Evolutionary conservation across 495 filamentous ascomycete species (phyloP).

Genomic region (Hyaloscypha hepaticicola): DNA sequence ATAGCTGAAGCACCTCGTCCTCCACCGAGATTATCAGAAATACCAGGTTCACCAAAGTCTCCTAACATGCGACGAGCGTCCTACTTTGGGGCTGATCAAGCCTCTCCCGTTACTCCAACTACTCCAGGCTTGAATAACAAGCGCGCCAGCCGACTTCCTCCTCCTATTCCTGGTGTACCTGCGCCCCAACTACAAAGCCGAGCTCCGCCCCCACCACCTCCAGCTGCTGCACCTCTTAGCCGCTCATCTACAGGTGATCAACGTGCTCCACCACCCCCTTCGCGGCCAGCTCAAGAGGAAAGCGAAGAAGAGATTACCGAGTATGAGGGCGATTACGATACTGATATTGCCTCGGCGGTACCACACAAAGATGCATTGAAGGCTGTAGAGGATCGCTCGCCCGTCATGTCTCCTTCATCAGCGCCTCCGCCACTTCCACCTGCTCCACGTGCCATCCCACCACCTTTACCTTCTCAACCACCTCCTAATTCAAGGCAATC

Average conservation of each 20-base stretch:
- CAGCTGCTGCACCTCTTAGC: slow-evolving; percentile 50
- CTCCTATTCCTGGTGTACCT: slow-evolving; percentile 49
- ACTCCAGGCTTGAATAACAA: slow-evolving; percentile 44
- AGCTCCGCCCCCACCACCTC: slow-evolving; percentile 79
- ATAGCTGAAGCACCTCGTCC: slow-evolving; percentile 42
- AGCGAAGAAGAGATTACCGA: slow-evolving; percentile 82
- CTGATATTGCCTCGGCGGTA: slow-evolving; percentile 87
- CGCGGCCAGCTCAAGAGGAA: slow-evolving; percentile 51
- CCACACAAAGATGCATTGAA: slow-evolving; percentile 91
- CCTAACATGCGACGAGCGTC: slow-evolving; percentile 50
- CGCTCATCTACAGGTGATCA: slow-evolving; percentile 62
- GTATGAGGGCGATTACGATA: slow-evolving; percentile 98
- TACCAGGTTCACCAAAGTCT: slow-evolving; percentile 55
- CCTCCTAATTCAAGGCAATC: slow-evolving; percentile 47
- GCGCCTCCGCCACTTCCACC: slow-evolving; percentile 61
- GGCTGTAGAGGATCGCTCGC: slow-evolving; percentile 63
- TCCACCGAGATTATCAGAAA: slow-evolving; percentile 45
- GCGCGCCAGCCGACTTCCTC: slow-evolving; percentile 51
- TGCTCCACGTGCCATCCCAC: slow-evolving; percentile 52
- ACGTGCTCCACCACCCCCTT: slow-evolving; percentile 38
- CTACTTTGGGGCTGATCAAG: slow-evolving; percentile 41
- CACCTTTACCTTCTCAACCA: slow-evolving; percentile 35
- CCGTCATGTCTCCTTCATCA: slow-evolving; percentile 36
- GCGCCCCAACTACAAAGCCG: slow-evolving; percentile 57
- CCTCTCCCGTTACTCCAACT: slow-evolving; percentile 50